Evolutionary conservation across 805 yeast genomes (phyloP).

Genomic region (Candida odintsovae): DNA sequence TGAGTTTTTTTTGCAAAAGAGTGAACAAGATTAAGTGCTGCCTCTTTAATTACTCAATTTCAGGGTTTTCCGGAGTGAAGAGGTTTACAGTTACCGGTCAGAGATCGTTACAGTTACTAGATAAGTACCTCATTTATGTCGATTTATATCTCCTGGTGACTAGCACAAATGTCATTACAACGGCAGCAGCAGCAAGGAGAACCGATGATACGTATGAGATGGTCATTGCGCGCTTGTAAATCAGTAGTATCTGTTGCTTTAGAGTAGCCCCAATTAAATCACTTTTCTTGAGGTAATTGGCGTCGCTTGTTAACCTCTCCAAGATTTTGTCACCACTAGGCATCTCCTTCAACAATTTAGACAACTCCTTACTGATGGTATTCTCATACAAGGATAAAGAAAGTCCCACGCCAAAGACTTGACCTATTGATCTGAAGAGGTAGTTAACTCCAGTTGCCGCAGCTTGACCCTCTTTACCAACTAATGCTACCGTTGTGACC

Average conservation of each 20-base stretch:
- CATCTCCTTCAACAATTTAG: constrained; percentile 8
- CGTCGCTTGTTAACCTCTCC: background rate
- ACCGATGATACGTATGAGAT: background rate
- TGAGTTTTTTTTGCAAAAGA: too few species aligned
- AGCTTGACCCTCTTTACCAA: constrained; percentile 38
- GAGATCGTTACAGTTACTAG: background rate
- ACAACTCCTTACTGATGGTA: background rate
- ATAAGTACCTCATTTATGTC: too few species aligned
- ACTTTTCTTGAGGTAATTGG: background rate
- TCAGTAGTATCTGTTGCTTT: background rate
- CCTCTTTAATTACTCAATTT: background rate
- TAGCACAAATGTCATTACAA: too few species aligned
- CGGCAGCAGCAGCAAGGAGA: background rate
- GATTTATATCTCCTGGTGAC: too few species aligned
- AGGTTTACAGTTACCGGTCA: background rate
- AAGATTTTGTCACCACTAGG: background rate
- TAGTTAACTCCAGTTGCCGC: constrained; percentile 40
- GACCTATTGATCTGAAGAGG: constrained; percentile 37
- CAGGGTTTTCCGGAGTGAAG: background rate
- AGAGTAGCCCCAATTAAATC: background rate
- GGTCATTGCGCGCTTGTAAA: background rate
- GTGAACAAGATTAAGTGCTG: background rate
- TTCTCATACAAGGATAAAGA: constrained; percentile 28
- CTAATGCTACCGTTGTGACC: constrained; percentile 32
- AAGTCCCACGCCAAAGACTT: constrained; percentile 37